phyloP scores from a whole-genome alignment of 441 rosid species.

The Hura crepitans region DNA sequence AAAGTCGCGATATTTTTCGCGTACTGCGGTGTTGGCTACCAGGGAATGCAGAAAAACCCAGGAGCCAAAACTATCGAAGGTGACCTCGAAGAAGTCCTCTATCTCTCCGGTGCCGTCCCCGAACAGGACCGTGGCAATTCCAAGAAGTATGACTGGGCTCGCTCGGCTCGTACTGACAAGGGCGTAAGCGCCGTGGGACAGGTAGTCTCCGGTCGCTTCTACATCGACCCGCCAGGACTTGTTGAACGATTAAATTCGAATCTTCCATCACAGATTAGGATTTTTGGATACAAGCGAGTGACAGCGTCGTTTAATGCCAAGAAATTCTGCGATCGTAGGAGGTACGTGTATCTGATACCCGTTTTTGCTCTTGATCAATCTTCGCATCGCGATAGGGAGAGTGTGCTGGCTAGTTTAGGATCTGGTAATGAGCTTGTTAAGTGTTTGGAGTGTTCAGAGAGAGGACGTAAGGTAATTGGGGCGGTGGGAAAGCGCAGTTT shows the following conservation, averaged over 20 bases:
- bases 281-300: constrained; percentile 73
- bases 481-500: constrained; percentile 64
- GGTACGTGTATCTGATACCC: constrained; percentile 88
- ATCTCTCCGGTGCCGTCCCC: constrained; percentile 70
- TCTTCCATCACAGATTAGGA: constrained; percentile 62
- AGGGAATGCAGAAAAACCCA: constrained; percentile 95
- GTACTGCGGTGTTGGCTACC: constrained; percentile 93
- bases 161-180: constrained; percentile 89
- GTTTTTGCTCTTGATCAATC: constrained; percentile 76
- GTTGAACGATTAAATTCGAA: constrained; percentile 60
- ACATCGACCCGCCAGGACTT: constrained; percentile 81
- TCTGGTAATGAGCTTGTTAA: constrained; percentile 64
- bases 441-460: constrained; percentile 75
- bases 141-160: constrained; percentile 75
- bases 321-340: constrained; percentile 82
- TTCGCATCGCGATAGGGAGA: constrained; percentile 73
- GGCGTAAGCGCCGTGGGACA: constrained; percentile 97
- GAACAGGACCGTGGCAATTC: constrained; percentile 72
- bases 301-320: constrained; percentile 72
- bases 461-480: constrained; percentile 72
- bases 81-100: constrained; percentile 88
- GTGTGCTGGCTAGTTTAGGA: constrained; percentile 70
- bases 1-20: constrained; percentile 86
- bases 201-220: constrained; percentile 85
- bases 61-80: constrained; percentile 96